phyloP scores from a whole-genome alignment of 441 rosid genomes.

The Capsella rubella region DNA sequence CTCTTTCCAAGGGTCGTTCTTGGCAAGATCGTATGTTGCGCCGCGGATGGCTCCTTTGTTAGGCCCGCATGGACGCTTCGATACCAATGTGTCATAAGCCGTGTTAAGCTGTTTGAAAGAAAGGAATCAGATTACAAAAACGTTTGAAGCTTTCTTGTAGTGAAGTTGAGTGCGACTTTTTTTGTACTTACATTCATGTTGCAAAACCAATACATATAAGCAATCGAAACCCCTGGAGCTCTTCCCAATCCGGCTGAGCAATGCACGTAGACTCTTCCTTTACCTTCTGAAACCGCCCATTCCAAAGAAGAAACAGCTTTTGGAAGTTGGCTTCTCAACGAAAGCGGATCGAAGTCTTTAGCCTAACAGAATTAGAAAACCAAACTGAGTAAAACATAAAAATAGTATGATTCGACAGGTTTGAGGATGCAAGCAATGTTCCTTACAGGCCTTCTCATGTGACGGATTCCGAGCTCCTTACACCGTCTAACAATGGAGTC shows the following conservation, averaged over 20 bases:
- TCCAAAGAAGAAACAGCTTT: constrained; percentile 84
- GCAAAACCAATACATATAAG: constrained; percentile 85
- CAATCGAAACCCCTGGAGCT: constrained; percentile 87
- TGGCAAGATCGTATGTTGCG: constrained; percentile 88
- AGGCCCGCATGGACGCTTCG: constrained; percentile 87
- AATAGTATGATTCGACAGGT: constrained; percentile 3
- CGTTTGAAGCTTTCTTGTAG: constrained; percentile 2
- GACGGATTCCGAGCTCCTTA: constrained; percentile 64
- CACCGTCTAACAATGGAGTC: constrained; percentile 62
- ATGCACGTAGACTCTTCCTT: constrained; percentile 81
- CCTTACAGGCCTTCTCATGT: constrained; percentile 92
- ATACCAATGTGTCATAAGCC: constrained; percentile 73
- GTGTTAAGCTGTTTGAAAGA: constrained; percentile 58
- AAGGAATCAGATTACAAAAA: constrained; percentile 17
- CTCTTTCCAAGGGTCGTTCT: constrained; percentile 81
- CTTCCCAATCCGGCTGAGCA: constrained; percentile 96
- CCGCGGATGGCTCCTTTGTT: constrained; percentile 76
- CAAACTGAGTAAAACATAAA: neutral
- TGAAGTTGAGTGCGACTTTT: constrained; percentile 27
- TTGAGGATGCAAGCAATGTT: neutral
- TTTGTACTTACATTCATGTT: constrained; percentile 63
- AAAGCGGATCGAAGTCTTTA: constrained; percentile 84
- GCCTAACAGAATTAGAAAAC: constrained; percentile 54
- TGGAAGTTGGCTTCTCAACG: constrained; percentile 78
- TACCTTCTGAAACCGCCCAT: constrained; percentile 84